Percentiles rank a stretch among this genome's conserved stretches.
Conservation (phyloP, 371 early-diverging fungal genomes). For the Mortierella sp. region DNA sequence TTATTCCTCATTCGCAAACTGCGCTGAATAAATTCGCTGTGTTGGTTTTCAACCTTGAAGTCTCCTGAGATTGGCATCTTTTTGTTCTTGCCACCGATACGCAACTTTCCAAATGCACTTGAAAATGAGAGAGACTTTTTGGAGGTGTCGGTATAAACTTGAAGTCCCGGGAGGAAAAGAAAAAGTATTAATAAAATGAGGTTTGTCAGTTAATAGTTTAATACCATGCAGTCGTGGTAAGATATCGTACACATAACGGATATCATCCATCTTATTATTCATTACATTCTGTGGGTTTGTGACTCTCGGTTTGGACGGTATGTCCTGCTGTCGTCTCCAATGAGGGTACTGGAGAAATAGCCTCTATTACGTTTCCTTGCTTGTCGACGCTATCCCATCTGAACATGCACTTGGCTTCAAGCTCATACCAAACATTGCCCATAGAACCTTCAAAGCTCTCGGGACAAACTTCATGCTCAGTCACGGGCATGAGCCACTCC, state of each 20-base stretch:
- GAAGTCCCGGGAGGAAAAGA: too few relatives aligned
- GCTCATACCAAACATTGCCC: conserved; percentile 54
- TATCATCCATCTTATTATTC: too few relatives aligned
- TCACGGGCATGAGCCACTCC: conserved; percentile 48
- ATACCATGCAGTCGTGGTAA: neutral
- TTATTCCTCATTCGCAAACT: conserved; percentile 34
- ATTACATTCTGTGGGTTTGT: neutral
- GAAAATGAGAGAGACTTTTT: conserved; percentile 32
- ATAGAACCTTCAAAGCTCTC: conserved; percentile 53
- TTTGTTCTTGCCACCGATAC: conserved; percentile 36
- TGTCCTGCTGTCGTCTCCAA: neutral
- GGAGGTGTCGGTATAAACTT: conserved; percentile 4
- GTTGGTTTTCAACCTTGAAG: conserved; percentile 34
- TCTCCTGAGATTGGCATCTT: conserved; percentile 31
- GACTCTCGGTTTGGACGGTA: neutral
- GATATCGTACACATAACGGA: too few relatives aligned
- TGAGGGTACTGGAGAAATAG: neutral
- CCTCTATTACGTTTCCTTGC: conserved; percentile 16
- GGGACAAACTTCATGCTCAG: conserved; percentile 34
- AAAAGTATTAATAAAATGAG: neutral
- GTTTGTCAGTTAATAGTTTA: too few relatives aligned
- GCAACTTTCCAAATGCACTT: conserved; percentile 36
- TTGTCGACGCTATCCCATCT: conserved; percentile 47
- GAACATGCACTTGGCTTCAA: conserved; percentile 52
- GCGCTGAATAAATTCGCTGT: conserved; percentile 32